Base-by-base conservation (phyloP, 495 filamentous ascomycete species). In the Melanomma pulvis-pyrius region DNA sequence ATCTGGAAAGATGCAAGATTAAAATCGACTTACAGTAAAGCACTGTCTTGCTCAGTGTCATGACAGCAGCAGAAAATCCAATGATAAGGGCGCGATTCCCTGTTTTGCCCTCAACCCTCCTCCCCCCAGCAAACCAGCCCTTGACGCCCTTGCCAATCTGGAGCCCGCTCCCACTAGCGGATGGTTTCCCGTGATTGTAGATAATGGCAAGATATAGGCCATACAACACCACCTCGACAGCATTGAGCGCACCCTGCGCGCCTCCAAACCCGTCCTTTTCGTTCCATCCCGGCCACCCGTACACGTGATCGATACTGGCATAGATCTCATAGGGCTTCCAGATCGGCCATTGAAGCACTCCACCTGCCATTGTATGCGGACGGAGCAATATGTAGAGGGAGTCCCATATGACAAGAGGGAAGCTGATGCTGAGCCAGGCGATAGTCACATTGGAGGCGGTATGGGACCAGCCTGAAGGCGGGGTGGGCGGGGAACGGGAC, bases 31-130 rank as follows among this genome's bases (percentile, higher is more conserved):
- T 72, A 92, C 92, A 89, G 72, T 97, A 98, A 17, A 98, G 77
- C 59, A 90, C 71, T 17, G 93, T 97, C 85, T 97, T 97, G 77
- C 87, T 88, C 0, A 94, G 70, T 1, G 93, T 97, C 89, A 94
- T 90, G 2, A 92, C 80, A 6, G 86, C 86, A 1, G 87, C 83
- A 30, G 82, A 81, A 67, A 88, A 93, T 5, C 82, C 90, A 24
- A 90, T 68, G 59, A 96, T 63, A 36, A 88, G 81, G 1, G 91
- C 89, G 51, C 81, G 68, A 0, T 82, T 89, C 2, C 85, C 92
- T 50, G 68, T 76, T 15, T 80, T 76, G 0, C 90, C 90, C 32
- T 76, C 74, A 6, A 92, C 75, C 25, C 80, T 80, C 71, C 82
- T 81, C 2, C 80, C 79, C 26, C 81, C 78, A 0, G 74, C 79